Evolutionary conservation across 192 early-diverging fungal genomes (phyloP), one percentile per base, ranked within the genome.

Genomic region (Coemansia sp.): DNA sequence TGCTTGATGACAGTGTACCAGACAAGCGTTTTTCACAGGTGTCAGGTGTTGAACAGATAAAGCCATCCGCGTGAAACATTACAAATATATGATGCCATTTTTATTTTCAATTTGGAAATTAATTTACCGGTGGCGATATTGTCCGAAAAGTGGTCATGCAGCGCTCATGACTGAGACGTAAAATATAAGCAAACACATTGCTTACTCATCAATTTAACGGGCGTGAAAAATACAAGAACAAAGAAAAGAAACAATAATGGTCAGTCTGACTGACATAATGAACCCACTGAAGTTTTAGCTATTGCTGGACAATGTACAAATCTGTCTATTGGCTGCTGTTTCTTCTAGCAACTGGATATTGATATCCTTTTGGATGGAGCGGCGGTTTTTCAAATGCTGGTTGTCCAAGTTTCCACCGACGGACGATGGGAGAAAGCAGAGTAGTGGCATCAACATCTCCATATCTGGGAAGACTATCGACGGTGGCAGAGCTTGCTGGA

Each of bases 321-420:
- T 37, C 35, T 12, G 12, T 12, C 35, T 37, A 37, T 12, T 37
- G 35, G 12, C 35, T 37, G 35, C 46, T 49, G 46, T 25, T 49
- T 20, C 46, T 2, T 26, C 7, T 5, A 18, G 37, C 35, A 28
- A 15, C 6, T 2, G 60, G 48, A 39, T 62, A 62, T 31, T 31
- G 35, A 26, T 64, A 60, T 3, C 68, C 62, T 49, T 64, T 64
- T 7, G 72, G 72, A 52, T 75, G 69, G 29, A 57, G 49, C 1
- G 72, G 61, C 18, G 78, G 78, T 23, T 81, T 81, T 42, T 81
- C 78, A 42, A 81, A 67, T 2, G 72, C 78, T 2, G 68, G 58
- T 29, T 81, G 65, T 12, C 78, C 78, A 10, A 81, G 63, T 16
- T 42, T 53, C 72, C 78, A 81, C 40, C 49, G 15, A 23, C 69